phyloP scores from a whole-genome alignment of 73 alveolate species.

The Stentor roeselii region DNA sequence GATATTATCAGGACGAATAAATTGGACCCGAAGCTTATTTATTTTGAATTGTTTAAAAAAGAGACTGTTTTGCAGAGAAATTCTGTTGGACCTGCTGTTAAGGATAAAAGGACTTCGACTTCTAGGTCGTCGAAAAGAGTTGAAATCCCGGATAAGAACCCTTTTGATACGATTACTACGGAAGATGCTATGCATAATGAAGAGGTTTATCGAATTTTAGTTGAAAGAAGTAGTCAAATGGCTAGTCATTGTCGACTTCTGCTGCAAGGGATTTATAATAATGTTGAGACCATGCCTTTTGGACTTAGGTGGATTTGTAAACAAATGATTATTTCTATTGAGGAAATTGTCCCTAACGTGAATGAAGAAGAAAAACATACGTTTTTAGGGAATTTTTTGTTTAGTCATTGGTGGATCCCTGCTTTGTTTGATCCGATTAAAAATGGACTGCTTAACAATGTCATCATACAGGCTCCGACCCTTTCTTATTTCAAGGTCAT shows the following conservation, averaged over 20 bases:
- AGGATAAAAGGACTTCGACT: too few relatives aligned
- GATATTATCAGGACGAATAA: background rate
- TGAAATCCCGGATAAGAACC: background rate
- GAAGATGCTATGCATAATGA: constrained; percentile 23
- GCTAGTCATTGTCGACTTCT: background rate
- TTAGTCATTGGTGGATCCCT: constrained; percentile 18
- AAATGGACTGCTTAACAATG: constrained; percentile 20
- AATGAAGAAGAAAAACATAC: constrained; percentile 4
- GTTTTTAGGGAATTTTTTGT: background rate
- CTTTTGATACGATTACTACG: background rate
- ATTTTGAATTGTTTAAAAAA: background rate
- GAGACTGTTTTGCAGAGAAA: background rate
- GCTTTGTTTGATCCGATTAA: constrained; percentile 23
- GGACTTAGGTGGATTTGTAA: constrained; percentile 18
- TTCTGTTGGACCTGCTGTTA: background rate
- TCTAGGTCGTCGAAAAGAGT: background rate
- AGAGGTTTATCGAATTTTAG: background rate
- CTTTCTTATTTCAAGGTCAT: background rate
- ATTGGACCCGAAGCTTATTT: constrained; percentile 9
- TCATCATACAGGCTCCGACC: constrained; percentile 6
- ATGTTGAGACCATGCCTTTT: constrained; percentile 7
- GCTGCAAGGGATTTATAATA: background rate
- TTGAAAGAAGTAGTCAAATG: background rate
- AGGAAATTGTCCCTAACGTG: background rate
- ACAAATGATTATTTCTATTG: background rate